A percentile compares a stretch with the other conserved stretches of the same genome.
These are phyloP conservation scores for Alternaria arborescens DNA, from an alignment of 2,329 filamentous ascomycete genomes.

Conservation along the genomic window DNA sequence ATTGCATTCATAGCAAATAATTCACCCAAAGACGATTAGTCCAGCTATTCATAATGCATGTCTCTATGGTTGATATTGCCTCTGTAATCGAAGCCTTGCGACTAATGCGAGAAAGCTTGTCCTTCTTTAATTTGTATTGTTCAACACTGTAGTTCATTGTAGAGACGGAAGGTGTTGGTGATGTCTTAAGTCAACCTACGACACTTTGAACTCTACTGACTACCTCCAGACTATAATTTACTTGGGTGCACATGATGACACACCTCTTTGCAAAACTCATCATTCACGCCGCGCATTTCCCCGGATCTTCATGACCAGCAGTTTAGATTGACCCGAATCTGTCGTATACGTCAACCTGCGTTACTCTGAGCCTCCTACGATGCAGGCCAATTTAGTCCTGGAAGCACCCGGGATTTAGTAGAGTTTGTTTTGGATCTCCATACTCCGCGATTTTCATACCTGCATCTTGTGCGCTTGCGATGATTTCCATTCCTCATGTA, in stretches of 20 bases:
- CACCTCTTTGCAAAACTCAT: background rate
- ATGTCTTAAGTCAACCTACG: background rate
- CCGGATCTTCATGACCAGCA: background rate
- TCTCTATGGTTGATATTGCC: background rate
- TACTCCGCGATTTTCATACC: background rate
- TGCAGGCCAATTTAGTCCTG: background rate
- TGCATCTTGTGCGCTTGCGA: background rate
- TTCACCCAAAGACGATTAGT: background rate
- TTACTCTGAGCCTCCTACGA: background rate
- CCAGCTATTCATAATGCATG: background rate
- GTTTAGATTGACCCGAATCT: background rate
- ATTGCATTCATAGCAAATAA: constrained; percentile 4
- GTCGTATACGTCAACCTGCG: background rate
- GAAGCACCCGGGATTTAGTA: background rate
- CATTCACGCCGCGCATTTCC: background rate
- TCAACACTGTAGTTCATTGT: too few relatives aligned
- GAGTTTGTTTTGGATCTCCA: background rate
- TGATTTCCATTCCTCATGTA: background rate
- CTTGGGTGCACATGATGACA: background rate
- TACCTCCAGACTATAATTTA: background rate
- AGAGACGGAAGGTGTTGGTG: background rate
- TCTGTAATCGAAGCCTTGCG: background rate
- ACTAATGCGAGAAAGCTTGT: background rate
- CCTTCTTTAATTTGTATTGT: background rate
- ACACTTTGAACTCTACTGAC: background rate